phyloP scores from a whole-genome alignment of 208 protist genomes.

The Wallacemonas rigidus region DNA sequence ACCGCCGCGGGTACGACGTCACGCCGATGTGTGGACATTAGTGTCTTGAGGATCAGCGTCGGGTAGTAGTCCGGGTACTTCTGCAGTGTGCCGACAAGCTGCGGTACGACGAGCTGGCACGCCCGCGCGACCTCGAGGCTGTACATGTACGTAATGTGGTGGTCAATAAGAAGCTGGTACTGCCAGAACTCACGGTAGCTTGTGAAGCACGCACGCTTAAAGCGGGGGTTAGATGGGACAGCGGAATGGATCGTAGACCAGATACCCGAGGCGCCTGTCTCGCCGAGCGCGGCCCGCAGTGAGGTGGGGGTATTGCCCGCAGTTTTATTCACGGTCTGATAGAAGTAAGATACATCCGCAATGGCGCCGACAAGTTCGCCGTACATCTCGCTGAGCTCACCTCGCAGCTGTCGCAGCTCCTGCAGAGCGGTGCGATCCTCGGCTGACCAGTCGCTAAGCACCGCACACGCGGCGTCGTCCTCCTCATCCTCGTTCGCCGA shows the following conservation, averaged over 20 bases:
- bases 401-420: not conserved
- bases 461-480: not conserved
- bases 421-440: constrained; percentile 1
- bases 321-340: constrained; percentile 17
- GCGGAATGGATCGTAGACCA: constrained; percentile 51
- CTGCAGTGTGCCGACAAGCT: constrained; percentile 64
- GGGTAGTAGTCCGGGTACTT: constrained; percentile 70
- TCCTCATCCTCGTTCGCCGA: constrained; percentile 20
- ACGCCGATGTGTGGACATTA: constrained; percentile 47
- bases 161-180: constrained; percentile 72
- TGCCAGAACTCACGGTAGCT: constrained; percentile 72
- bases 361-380: constrained; percentile 65
- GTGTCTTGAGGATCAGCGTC: constrained; percentile 49
- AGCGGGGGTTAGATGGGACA: constrained; percentile 58
- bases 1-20: constrained; percentile 56
- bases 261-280: constrained; percentile 30
- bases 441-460: not conserved
- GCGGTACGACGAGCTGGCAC: constrained; percentile 53
- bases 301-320: not conserved
- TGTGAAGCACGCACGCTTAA: constrained; percentile 51
- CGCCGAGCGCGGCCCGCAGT: constrained; percentile 13
- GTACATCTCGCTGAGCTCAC: constrained; percentile 31
- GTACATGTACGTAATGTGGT: constrained; percentile 71
- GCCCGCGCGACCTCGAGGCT: constrained; percentile 28
- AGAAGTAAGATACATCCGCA: constrained; percentile 65